A percentile compares a stretch with the other conserved stretches of the same genome.
phyloP scores from a whole-genome alignment of 225 moss, liverwort and hornwort species.

The Bryoerythrophyllum caledonicum region DNA sequence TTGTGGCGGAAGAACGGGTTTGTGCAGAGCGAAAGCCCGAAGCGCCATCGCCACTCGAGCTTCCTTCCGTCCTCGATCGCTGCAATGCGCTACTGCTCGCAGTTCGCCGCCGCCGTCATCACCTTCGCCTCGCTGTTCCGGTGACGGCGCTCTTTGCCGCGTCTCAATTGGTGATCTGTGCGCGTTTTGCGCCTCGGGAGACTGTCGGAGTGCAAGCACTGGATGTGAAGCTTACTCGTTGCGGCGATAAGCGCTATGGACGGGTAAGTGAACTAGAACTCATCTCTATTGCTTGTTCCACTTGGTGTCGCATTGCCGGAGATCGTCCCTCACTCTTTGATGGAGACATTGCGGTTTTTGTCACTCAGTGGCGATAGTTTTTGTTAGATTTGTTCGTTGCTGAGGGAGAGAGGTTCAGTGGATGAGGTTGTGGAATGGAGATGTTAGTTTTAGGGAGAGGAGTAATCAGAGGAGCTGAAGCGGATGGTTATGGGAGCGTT shows the following conservation, averaged over 20 bases:
- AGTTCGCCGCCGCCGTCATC: neutral
- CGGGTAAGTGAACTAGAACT: slow-evolving; percentile 36
- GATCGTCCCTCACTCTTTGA: neutral
- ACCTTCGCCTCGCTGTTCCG: neutral
- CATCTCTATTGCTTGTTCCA: neutral
- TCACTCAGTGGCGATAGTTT: no score
- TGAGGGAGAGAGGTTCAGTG: neutral
- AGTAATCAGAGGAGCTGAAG: slow-evolving; percentile 10
- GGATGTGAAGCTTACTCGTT: slow-evolving; percentile 15
- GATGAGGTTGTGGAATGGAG: slow-evolving; percentile 1
- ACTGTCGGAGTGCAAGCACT: slow-evolving; percentile 18
- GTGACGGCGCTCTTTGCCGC: slow-evolving; percentile 8
- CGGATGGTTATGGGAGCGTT: neutral
- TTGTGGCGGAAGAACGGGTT: neutral
- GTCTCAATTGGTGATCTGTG: slow-evolving; percentile 34
- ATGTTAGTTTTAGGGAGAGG: slow-evolving; percentile 13
- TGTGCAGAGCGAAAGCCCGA: neutral
- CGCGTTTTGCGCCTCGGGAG: slow-evolving; percentile 21
- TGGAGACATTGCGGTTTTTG: slow-evolving; percentile 1
- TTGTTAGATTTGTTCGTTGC: no score
- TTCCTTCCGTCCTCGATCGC: slow-evolving; percentile 27
- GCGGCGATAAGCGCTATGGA: slow-evolving; percentile 37
- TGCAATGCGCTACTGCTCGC: slow-evolving; percentile 33
- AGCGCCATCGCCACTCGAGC: neutral
- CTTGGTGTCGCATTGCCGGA: slow-evolving; percentile 18